Percentiles rank a stretch among this genome's conserved stretches.
Evolutionary conservation across 1,284 basidiomycete genomes (phyloP).

Genomic region (Erythrobasidium hasegawianum): DNA sequence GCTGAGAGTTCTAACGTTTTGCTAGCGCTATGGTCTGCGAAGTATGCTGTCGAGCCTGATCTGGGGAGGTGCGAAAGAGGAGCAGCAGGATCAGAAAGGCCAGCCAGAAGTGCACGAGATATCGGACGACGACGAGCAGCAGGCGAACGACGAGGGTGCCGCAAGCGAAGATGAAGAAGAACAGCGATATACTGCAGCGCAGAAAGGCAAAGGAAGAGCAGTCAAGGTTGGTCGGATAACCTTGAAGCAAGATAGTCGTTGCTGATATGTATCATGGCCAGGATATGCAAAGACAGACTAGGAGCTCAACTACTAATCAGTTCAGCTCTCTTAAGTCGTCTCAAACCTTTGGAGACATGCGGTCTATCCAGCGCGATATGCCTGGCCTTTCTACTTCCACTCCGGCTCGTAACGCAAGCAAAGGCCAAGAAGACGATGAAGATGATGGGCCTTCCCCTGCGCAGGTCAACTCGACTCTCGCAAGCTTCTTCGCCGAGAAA

Average conservation of each 20-base stretch:
- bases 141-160: not conserved
- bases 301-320: no score
- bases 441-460: constrained; percentile 9
- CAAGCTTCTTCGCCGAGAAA: constrained; percentile 29
- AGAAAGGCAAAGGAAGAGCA: constrained; percentile 32
- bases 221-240: not conserved
- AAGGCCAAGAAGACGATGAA: not conserved
- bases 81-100: no score
- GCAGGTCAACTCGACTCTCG: constrained; percentile 24
- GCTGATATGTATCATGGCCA: no score
- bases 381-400: constrained; percentile 13
- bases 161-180: not conserved
- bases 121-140: constrained; percentile 13
- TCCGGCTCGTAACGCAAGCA: constrained; percentile 1
- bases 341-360: constrained; percentile 27
- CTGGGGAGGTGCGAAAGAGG: constrained; percentile 28
- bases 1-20: not conserved
- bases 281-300: no score
- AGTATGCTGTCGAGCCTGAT: constrained; percentile 32
- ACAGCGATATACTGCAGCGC: constrained; percentile 10
- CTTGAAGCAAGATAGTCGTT: no score
- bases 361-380: constrained; percentile 9
- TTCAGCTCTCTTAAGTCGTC: constrained; percentile 3
- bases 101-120: constrained; percentile 12
- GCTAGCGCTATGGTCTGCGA: constrained; percentile 21